These are phyloP conservation scores for Fusarium begoniae DNA, from an alignment of 2,329 filamentous ascomycete species.

Conservation along the genomic window DNA sequence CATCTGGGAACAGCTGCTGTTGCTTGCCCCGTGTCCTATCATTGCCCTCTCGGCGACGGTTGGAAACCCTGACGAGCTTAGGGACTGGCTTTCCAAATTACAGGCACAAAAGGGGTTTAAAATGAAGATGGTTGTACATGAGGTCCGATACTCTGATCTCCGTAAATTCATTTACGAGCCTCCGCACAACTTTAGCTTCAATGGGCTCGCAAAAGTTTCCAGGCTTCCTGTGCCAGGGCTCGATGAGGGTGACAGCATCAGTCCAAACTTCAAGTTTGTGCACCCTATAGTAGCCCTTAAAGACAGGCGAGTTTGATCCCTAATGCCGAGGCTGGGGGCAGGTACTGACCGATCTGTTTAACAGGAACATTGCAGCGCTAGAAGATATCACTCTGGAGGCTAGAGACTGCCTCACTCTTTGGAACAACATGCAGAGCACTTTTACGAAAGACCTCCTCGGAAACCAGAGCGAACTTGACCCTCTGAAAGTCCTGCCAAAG, in stretches of 20 bases:
- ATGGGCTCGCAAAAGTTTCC: slow-evolving; percentile 14
- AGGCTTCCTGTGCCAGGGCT: slow-evolving; percentile 61
- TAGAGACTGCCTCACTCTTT: slow-evolving; percentile 74
- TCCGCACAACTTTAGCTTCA: slow-evolving; percentile 58
- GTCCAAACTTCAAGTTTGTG: slow-evolving; percentile 64
- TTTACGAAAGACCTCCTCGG: background rate
- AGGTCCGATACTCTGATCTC: slow-evolving; percentile 77
- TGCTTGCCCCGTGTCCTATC: slow-evolving; percentile 79
- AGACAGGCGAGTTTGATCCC: slow-evolving; percentile 55
- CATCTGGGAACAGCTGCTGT: slow-evolving; percentile 81
- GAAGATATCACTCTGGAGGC: slow-evolving; percentile 76
- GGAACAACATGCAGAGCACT: slow-evolving; percentile 67
- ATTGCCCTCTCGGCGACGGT: slow-evolving; percentile 84
- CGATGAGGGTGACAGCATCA: slow-evolving; percentile 54
- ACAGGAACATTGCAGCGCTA: slow-evolving; percentile 65
- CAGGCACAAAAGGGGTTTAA: slow-evolving; percentile 71
- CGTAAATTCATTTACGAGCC: slow-evolving; percentile 76
- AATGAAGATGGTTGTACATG: slow-evolving; percentile 74
- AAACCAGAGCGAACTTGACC: slow-evolving; percentile 40
- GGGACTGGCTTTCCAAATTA: slow-evolving; percentile 71
- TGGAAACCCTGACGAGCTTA: slow-evolving; percentile 77
- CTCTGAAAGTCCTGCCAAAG: slow-evolving; percentile 57
- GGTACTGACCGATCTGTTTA: background rate
- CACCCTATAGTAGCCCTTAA: slow-evolving; percentile 73
- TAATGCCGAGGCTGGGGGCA: background rate